These are phyloP conservation scores for Podospora australis DNA, from an alignment of 495 filamentous ascomycete genomes.

Conservation along the genomic window DNA sequence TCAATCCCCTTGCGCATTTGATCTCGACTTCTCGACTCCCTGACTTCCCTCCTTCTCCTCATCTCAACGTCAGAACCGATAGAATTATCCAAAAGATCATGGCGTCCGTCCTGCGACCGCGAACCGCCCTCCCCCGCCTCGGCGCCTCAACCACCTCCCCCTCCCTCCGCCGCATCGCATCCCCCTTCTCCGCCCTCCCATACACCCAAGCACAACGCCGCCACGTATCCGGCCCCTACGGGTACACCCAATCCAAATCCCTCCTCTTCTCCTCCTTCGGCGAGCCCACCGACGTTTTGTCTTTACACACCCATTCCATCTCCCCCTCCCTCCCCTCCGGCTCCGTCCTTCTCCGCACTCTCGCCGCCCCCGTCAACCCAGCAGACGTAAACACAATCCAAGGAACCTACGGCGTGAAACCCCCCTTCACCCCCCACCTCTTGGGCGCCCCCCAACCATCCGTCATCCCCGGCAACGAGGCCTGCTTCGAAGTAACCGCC, in stretches of 20 bases:
- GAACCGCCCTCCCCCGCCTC: too few species aligned
- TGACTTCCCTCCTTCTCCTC: too few species aligned
- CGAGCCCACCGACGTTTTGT: slow-evolving; percentile 74
- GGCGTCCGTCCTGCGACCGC: too few species aligned
- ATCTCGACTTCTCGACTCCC: too few species aligned
- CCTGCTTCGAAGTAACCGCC: slow-evolving; percentile 74
- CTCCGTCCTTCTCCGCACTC: slow-evolving; percentile 57
- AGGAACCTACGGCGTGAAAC: slow-evolving; percentile 88
- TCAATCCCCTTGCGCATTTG: too few species aligned
- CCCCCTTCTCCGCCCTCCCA: background rate
- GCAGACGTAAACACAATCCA: slow-evolving; percentile 93
- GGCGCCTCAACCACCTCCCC: too few species aligned
- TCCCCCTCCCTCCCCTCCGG: slow-evolving; percentile 68
- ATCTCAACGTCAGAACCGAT: too few species aligned
- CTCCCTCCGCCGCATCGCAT: too few species aligned
- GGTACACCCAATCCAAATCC: slow-evolving; percentile 93
- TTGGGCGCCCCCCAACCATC: slow-evolving; percentile 69
- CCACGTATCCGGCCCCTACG: slow-evolving; percentile 59
- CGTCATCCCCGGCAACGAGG: slow-evolving; percentile 70
- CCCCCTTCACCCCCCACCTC: slow-evolving; percentile 55
- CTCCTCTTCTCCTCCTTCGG: slow-evolving; percentile 81
- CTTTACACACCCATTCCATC: slow-evolving; percentile 75
- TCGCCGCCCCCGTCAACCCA: slow-evolving; percentile 90
- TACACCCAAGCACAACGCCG: slow-evolving; percentile 7
- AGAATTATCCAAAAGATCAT: too few species aligned